These are phyloP conservation scores for Lachancea meyersii DNA, from an alignment of 805 yeast genomes.

Conservation along the genomic window DNA sequence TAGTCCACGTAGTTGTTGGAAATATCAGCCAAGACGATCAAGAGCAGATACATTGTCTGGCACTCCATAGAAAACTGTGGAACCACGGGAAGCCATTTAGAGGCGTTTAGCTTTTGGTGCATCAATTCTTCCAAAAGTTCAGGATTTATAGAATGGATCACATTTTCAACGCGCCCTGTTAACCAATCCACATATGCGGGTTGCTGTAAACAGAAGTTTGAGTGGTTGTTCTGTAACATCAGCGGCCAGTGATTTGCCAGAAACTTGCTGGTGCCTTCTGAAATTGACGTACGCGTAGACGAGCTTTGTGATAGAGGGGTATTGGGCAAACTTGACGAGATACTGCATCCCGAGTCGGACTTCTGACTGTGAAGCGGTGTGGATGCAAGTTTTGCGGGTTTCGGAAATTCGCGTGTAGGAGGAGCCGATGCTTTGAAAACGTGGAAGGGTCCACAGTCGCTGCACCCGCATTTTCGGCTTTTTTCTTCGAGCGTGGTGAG, in stretches of 20 bases:
- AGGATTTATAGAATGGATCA: neutral
- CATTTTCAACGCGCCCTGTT: neutral
- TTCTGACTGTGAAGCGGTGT: neutral
- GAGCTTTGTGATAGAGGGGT: conserved; percentile 6
- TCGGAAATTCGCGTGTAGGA: too few species aligned
- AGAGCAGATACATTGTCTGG: conserved; percentile 5
- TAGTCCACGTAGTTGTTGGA: neutral
- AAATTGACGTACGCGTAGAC: conserved; percentile 1
- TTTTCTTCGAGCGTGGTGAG: conserved; percentile 1
- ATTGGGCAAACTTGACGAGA: conserved; percentile 3
- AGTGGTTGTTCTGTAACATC: conserved; percentile 2
- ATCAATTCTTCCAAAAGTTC: conserved; percentile 6
- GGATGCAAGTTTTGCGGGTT: neutral
- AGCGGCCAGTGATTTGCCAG: conserved; percentile 5
- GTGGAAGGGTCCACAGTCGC: conserved; percentile 7
- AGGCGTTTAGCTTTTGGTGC: neutral
- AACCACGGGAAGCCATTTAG: conserved; percentile 3
- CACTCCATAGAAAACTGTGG: conserved; percentile 5
- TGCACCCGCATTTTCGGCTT: neutral
- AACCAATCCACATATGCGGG: conserved; percentile 9
- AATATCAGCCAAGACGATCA: conserved; percentile 1
- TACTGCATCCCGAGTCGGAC: neutral
- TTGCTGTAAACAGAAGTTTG: conserved; percentile 9
- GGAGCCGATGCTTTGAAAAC: neutral
- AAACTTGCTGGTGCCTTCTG: neutral